Conservation (phyloP, 257 asterid species). For the Anisodus tanguticus region DNA sequence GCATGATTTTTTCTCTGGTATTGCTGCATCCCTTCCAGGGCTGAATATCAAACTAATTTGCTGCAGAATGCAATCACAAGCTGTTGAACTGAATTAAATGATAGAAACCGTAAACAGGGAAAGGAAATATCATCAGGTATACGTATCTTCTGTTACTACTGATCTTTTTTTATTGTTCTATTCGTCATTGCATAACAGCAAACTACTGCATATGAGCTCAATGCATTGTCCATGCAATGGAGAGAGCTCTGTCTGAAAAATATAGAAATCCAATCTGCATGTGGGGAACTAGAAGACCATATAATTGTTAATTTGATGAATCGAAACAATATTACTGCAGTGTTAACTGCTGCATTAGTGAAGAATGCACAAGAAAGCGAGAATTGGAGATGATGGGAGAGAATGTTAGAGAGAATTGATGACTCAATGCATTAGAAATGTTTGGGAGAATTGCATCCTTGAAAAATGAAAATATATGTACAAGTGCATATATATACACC, state of each 20-base stretch:
- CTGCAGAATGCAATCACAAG: constrained; percentile 77
- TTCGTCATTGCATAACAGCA: constrained; percentile 59
- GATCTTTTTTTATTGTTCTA: neutral
- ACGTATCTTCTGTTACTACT: neutral
- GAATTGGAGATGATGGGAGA: too few relatives aligned
- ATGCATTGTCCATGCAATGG: constrained; percentile 88
- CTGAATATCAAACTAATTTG: constrained; percentile 31
- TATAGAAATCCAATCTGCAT: constrained; percentile 85
- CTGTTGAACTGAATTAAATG: constrained; percentile 63
- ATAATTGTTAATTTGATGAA: too few relatives aligned
- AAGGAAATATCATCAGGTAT: constrained; percentile 98
- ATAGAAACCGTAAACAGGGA: constrained; percentile 95
- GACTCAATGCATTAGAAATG: too few relatives aligned
- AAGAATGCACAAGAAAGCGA: too few relatives aligned
- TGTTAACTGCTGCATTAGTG: too few relatives aligned
- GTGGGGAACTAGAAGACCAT: constrained; percentile 62
- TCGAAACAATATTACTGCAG: too few relatives aligned
- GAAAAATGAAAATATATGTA: too few relatives aligned
- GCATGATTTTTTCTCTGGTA: neutral
- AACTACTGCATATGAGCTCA: constrained; percentile 92
- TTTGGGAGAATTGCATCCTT: too few relatives aligned
- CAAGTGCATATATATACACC: too few relatives aligned
- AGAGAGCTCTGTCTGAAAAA: constrained; percentile 89
- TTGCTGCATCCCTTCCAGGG: constrained; percentile 23
- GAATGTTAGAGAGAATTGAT: too few relatives aligned